A percentile compares a stretch with the other conserved stretches of the same genome.
Evolutionary conservation across 805 yeast species (phyloP).

Genomic region (Wickerhamomyces alni): DNA sequence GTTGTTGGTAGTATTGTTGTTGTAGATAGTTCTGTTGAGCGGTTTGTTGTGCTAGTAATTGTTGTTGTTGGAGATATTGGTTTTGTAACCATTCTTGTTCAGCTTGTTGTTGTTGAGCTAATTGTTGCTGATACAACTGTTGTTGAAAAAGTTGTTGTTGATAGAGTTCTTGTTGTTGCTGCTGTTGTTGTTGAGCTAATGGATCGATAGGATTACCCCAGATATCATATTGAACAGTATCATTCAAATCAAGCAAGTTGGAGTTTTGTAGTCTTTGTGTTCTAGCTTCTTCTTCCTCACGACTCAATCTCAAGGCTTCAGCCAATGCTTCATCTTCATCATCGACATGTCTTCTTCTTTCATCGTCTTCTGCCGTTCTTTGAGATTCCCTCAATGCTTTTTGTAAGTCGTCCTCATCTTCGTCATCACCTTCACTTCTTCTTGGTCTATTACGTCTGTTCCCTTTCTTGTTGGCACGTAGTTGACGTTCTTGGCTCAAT

Average conservation of each 20-base stretch:
- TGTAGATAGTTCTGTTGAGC: conserved; percentile 19
- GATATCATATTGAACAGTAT: conserved; percentile 28
- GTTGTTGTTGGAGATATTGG: conserved; percentile 31
- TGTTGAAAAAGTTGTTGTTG: conserved; percentile 21
- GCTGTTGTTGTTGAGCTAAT: conserved; percentile 13
- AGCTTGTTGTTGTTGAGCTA: conserved; percentile 9
- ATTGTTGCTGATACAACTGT: conserved; percentile 13
- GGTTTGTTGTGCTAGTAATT: conserved; percentile 27
- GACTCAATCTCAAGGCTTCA: conserved; percentile 62
- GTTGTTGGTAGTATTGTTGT: conserved; percentile 24
- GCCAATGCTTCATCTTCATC: conserved; percentile 46
- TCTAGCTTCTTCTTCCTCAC: conserved; percentile 74
- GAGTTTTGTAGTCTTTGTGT: conserved; percentile 37
- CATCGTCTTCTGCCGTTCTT: conserved; percentile 81
- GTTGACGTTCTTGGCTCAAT: conserved; percentile 59
- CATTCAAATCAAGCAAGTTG: conserved; percentile 40
- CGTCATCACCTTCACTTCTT: conserved; percentile 30
- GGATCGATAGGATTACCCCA: conserved; percentile 25
- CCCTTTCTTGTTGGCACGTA: conserved; percentile 29
- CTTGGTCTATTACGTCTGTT: conserved; percentile 29
- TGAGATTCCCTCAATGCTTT: conserved; percentile 77
- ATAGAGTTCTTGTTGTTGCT: conserved; percentile 20
- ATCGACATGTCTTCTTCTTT: conserved; percentile 46
- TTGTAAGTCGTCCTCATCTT: conserved; percentile 70
- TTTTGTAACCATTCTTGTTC: conserved; percentile 27